phyloP scores from a whole-genome alignment of 2,329 filamentous ascomycete species.

The Stachybotrys chlorohalonatus region DNA sequence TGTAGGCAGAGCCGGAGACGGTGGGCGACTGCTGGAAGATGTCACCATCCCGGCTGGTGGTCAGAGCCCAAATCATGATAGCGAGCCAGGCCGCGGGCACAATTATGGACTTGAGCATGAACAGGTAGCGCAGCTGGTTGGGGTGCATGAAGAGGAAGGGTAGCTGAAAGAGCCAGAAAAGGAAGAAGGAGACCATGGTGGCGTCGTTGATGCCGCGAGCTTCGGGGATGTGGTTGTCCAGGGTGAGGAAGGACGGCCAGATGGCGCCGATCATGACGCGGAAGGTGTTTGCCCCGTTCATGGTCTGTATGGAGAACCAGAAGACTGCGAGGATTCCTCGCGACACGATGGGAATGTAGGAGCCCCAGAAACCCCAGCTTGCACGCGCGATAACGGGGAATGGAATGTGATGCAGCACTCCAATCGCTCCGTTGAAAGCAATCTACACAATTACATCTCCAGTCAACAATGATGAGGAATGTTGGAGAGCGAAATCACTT shows the following conservation, averaged over 20 bases:
- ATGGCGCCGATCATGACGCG: slow-evolving; percentile 25
- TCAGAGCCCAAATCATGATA: slow-evolving; percentile 21
- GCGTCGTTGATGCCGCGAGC: slow-evolving; percentile 22
- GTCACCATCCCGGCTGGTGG: slow-evolving; percentile 4
- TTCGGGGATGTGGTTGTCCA: slow-evolving; percentile 26
- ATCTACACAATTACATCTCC: slow-evolving; percentile 31
- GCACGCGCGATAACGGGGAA: slow-evolving; percentile 20
- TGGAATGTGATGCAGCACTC: slow-evolving; percentile 19
- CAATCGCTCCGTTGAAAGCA: slow-evolving; percentile 29
- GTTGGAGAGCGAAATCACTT: slow-evolving; percentile 8
- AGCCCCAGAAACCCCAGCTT: slow-evolving; percentile 19
- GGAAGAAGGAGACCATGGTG: slow-evolving; percentile 31
- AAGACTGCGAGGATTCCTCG: slow-evolving; percentile 20
- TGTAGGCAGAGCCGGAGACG: slow-evolving; percentile 29
- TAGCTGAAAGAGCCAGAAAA: slow-evolving; percentile 38
- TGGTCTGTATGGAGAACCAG: slow-evolving; percentile 18
- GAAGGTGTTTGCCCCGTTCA: slow-evolving; percentile 18
- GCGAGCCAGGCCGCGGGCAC: slow-evolving; percentile 8
- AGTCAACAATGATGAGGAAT: background rate
- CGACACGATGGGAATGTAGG: slow-evolving; percentile 19
- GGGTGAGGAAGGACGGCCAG: slow-evolving; percentile 27
- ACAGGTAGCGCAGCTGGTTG: slow-evolving; percentile 23
- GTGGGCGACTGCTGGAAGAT: slow-evolving; percentile 10
- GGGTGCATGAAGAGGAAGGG: slow-evolving; percentile 28
- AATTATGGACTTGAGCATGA: slow-evolving; percentile 21